phyloP scores from a whole-genome alignment of 2,329 filamentous ascomycete genomes.

The Blastomyces parvus region DNA sequence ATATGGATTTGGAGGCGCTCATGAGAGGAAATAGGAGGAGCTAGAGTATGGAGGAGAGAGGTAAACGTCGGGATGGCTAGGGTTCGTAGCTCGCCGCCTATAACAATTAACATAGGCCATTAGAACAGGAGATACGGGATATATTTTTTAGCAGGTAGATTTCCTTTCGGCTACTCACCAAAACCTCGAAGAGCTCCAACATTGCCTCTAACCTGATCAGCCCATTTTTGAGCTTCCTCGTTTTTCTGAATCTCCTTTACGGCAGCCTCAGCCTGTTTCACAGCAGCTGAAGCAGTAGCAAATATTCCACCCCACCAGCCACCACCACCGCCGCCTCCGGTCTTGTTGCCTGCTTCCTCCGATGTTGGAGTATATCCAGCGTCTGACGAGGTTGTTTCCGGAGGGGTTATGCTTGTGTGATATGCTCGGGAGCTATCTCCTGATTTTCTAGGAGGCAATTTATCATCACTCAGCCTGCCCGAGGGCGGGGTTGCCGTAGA shows the following conservation, averaged over 20 bases:
- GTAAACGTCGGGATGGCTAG: conserved; percentile 91
- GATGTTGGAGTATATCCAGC: conserved; percentile 47
- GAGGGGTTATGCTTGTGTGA: conserved; percentile 62
- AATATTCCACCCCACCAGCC: conserved; percentile 86
- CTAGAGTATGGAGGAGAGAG: conserved; percentile 86
- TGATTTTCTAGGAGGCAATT: conserved; percentile 54
- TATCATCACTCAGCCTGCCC: conserved; percentile 57
- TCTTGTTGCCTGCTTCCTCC: conserved; percentile 46
- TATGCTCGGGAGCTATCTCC: conserved; percentile 65
- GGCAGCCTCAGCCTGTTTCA: conserved; percentile 85
- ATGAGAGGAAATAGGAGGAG: conserved; percentile 91
- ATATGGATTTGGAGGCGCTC: conserved; percentile 96
- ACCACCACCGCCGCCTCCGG: conserved; percentile 51
- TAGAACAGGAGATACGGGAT: conserved; percentile 7
- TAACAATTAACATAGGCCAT: conserved; percentile 10
- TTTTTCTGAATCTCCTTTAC: conserved; percentile 94
- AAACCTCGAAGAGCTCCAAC: conserved; percentile 67
- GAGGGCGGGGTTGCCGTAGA: conserved; percentile 43
- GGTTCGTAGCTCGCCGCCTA: conserved; percentile 76
- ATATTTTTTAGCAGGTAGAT: not conserved
- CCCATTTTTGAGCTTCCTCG: conserved; percentile 93
- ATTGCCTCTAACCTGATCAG: conserved; percentile 85
- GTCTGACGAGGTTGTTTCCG: conserved; percentile 32
- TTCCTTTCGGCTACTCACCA: conserved; percentile 44
- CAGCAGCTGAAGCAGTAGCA: conserved; percentile 60